phyloP scores from a whole-genome alignment of 441 rosid genomes.

The Gossypium trilobum region DNA sequence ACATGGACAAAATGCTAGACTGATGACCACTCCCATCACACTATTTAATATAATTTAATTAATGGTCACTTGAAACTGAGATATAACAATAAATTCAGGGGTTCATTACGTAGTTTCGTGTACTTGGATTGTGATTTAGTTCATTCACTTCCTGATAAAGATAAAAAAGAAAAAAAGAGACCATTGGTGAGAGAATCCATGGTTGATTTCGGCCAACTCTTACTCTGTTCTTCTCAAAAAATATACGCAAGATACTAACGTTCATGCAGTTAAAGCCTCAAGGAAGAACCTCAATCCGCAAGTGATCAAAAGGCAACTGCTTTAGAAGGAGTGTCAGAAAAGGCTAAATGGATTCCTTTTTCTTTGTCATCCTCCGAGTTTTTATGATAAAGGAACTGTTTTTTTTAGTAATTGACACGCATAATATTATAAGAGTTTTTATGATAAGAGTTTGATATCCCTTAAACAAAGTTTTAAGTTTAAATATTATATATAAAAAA shows the following conservation, averaged over 20 bases:
- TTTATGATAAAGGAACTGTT: not conserved
- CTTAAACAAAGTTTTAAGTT: too few species aligned
- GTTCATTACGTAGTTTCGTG: not conserved
- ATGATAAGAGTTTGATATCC: too few species aligned
- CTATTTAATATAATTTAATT: too few species aligned
- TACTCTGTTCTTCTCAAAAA: not conserved
- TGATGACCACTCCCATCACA: not conserved
- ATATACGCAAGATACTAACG: not conserved
- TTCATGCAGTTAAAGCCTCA: not conserved
- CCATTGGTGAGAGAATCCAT: not conserved
- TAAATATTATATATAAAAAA: too few species aligned
- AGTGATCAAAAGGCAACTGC: not conserved
- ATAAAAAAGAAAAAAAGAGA: not conserved
- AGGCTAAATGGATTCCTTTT: conserved; percentile 5
- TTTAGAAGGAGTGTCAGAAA: not conserved
- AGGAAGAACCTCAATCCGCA: not conserved
- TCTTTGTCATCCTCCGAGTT: conserved; percentile 1
- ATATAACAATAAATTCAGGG: not conserved
- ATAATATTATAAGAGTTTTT: too few species aligned
- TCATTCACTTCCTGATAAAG: not conserved
- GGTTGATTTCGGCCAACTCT: not conserved
- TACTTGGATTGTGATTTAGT: not conserved
- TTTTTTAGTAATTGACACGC: too few species aligned
- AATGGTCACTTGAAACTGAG: not conserved
- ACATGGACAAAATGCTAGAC: not conserved